phyloP scores from a whole-genome alignment of 352 stramenopile species.

The Porosira glacialis region DNA sequence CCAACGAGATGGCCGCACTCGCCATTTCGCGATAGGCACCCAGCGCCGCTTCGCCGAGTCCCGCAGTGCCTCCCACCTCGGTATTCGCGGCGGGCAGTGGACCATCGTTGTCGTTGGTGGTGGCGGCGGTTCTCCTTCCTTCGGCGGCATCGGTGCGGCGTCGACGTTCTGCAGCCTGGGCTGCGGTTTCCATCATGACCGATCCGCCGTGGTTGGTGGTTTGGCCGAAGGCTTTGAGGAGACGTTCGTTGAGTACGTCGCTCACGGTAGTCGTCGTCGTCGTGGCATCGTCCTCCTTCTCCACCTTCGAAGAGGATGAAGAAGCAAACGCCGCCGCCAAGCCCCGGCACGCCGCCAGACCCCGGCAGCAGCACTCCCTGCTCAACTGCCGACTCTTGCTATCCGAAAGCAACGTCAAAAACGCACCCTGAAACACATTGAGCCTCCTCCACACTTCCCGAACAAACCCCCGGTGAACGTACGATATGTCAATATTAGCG shows the following conservation, averaged over 20 bases:
- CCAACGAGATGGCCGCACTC: slow-evolving; percentile 50
- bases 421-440: slow-evolving; percentile 59
- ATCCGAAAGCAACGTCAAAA: slow-evolving; percentile 71
- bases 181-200: slow-evolving; percentile 67
- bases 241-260: slow-evolving; percentile 45
- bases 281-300: no score
- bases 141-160: slow-evolving; percentile 43
- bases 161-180: slow-evolving; percentile 55
- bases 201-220: slow-evolving; percentile 71
- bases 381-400: slow-evolving; percentile 75
- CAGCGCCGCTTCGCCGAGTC: slow-evolving; percentile 69
- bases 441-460: slow-evolving; percentile 49
- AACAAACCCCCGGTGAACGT: slow-evolving; percentile 34
- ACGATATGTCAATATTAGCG: slow-evolving; percentile 31
- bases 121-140: slow-evolving; percentile 12
- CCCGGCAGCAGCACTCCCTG: slow-evolving; percentile 72
- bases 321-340: slow-evolving; percentile 24
- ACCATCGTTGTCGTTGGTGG: slow-evolving; percentile 9
- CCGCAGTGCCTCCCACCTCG: slow-evolving; percentile 66
- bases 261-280: no score
- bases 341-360: slow-evolving; percentile 68
- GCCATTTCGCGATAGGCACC: slow-evolving; percentile 79
- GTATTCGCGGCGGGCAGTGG: no score
- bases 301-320: slow-evolving; percentile 1
- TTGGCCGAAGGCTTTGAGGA: slow-evolving; percentile 75